phyloP scores from a whole-genome alignment of 306 rosid species.

The Cyamopsis tetragonoloba region DNA sequence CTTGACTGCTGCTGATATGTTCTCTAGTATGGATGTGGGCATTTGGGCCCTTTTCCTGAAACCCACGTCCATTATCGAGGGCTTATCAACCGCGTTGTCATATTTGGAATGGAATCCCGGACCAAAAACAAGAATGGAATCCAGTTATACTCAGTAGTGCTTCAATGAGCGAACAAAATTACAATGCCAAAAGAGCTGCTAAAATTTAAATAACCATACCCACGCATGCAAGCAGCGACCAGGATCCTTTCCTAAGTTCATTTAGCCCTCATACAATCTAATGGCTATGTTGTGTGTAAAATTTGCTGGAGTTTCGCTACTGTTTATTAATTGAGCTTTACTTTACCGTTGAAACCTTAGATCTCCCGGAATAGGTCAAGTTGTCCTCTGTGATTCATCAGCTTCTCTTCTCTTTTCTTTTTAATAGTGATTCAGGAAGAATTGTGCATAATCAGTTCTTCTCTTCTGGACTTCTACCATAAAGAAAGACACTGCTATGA shows the following conservation, averaged over 20 bases:
- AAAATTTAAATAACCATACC: neutral
- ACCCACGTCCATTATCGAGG: too few relatives aligned
- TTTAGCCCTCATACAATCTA: neutral
- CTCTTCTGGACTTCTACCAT: too few relatives aligned
- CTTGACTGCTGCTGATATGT: too few relatives aligned
- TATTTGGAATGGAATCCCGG: neutral
- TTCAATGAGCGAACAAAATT: neutral
- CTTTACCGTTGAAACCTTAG: neutral
- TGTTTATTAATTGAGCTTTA: neutral
- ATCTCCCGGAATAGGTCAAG: neutral
- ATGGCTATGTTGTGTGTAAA: neutral
- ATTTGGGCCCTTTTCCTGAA: too few relatives aligned
- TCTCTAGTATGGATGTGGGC: too few relatives aligned
- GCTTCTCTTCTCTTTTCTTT: neutral
- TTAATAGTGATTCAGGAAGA: neutral
- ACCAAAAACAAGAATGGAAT: too few relatives aligned
- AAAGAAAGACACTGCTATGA: neutral
- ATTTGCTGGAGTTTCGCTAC: neutral
- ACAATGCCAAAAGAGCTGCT: neutral
- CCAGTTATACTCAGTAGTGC: neutral
- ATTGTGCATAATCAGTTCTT: neutral
- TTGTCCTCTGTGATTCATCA: neutral
- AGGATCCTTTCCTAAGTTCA: neutral
- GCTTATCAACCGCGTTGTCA: neutral
- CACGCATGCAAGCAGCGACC: neutral